Evolutionary conservation across 768 basidiomycete genomes (phyloP).

Genomic region (Trametes meyenii): DNA sequence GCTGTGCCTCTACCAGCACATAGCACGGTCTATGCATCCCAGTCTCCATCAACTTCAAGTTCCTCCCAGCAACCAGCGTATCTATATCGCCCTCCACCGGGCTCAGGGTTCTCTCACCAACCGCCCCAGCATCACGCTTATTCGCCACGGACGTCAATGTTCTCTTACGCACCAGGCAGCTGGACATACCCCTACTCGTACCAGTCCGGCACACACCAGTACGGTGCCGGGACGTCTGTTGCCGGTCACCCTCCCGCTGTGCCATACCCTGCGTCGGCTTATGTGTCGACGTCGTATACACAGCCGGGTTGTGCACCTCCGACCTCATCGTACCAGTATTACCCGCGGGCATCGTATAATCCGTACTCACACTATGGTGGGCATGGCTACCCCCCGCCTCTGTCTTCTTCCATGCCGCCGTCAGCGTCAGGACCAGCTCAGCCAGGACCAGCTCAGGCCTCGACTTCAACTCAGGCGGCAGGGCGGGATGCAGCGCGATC

Average conservation of each 20-base stretch:
- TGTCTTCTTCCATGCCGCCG: not conserved
- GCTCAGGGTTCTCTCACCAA: not conserved
- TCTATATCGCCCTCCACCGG: constrained; percentile 25
- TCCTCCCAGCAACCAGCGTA: constrained; percentile 25
- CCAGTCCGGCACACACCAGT: too few species aligned
- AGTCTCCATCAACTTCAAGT: constrained; percentile 6
- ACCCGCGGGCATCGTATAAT: not conserved
- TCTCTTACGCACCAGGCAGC: constrained; percentile 31
- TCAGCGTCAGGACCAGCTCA: not conserved
- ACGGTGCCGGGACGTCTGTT: too few species aligned
- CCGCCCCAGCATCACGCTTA: constrained; percentile 1
- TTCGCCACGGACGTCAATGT: constrained; percentile 14
- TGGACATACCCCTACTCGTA: constrained; percentile 35
- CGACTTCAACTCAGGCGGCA: not conserved
- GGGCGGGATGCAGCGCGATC: too few species aligned
- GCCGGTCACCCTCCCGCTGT: too few species aligned
- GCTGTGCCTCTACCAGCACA: constrained; percentile 25
- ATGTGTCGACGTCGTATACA: not conserved
- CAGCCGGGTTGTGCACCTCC: not conserved
- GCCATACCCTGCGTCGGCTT: constrained; percentile 26
- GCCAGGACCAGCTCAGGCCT: not conserved
- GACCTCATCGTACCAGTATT: constrained; percentile 11
- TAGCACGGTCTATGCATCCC: not conserved
- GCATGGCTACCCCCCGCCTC: not conserved
- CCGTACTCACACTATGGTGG: constrained; percentile 4